phyloP scores from a whole-genome alignment of 352 stramenopile genomes.

The Blastocystis sp. region DNA sequence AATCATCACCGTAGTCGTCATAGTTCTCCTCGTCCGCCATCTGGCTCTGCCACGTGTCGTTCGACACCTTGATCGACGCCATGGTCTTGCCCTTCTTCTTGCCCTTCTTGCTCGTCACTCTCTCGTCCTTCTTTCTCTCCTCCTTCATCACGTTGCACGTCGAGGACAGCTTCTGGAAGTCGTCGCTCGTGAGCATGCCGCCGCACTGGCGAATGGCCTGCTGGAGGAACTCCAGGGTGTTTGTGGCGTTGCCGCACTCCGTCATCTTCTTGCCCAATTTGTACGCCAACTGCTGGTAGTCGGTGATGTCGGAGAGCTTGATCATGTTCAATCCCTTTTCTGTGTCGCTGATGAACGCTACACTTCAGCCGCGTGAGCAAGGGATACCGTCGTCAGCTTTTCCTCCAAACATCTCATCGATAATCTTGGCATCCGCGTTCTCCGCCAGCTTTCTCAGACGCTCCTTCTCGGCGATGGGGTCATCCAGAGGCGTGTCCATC shows the following conservation, averaged over 20 bases:
- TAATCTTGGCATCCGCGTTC: constrained; percentile 67
- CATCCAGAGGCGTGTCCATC: constrained; percentile 57
- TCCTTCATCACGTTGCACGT: constrained; percentile 66
- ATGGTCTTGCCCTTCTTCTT: constrained; percentile 69
- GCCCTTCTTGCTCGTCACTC: constrained; percentile 57
- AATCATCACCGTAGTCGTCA: constrained; percentile 61
- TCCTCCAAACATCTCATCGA: constrained; percentile 69
- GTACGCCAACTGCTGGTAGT: constrained; percentile 61
- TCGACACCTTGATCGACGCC: constrained; percentile 12
- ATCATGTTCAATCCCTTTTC: constrained; percentile 69
- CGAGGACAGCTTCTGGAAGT: constrained; percentile 63
- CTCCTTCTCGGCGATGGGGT: constrained; percentile 68
- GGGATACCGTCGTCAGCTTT: constrained; percentile 51
- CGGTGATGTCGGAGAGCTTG: constrained; percentile 34
- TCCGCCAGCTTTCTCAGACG: constrained; percentile 61
- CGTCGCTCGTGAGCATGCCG: constrained; percentile 56
- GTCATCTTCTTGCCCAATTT: constrained; percentile 62
- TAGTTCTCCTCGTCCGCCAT: constrained; percentile 42
- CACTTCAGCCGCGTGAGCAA: background rate
- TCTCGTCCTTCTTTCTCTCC: constrained; percentile 68
- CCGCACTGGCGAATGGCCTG: constrained; percentile 37
- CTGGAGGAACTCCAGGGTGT: constrained; percentile 61
- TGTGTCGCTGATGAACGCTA: constrained; percentile 68
- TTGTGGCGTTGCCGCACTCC: constrained; percentile 37
- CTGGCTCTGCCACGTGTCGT: constrained; percentile 49